A percentile compares a stretch with the other conserved stretches of the same genome.
Evolutionary conservation across 1,284 basidiomycete species (phyloP).

Genomic region (Cryptococcus amylolentus): DNA sequence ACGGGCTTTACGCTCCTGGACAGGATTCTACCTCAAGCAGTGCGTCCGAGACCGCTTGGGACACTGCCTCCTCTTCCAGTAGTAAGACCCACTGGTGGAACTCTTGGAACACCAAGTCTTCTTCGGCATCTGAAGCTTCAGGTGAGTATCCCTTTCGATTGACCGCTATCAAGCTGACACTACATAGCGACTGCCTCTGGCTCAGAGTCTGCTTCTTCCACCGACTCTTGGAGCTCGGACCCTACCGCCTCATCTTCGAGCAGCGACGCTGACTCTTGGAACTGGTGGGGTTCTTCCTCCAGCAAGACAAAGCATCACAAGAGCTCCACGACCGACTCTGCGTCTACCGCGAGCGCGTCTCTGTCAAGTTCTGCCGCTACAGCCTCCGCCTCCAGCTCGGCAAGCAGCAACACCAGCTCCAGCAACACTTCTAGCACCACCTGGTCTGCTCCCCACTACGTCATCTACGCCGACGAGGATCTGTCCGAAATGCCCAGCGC

Average conservation of each 20-base stretch:
- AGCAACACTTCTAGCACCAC: neutral
- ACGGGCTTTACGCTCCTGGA: conserved; percentile 11
- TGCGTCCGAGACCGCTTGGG: neutral
- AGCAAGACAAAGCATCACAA: neutral
- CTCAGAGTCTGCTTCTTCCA: neutral
- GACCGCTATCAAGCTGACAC: neutral
- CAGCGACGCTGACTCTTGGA: neutral
- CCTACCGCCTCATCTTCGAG: conserved; percentile 3
- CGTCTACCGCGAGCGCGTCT: conserved; percentile 6
- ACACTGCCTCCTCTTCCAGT: neutral
- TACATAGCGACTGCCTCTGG: neutral
- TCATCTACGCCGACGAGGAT: conserved; percentile 42
- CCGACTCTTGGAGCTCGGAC: conserved; percentile 1
- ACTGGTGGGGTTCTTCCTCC: neutral
- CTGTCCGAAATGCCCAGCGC: conserved; percentile 31
- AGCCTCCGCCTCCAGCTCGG: neutral
- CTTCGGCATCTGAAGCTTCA: neutral
- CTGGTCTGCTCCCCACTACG: conserved; percentile 40
- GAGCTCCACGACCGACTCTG: neutral
- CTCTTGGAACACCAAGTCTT: neutral
- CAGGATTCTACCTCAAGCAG: neutral
- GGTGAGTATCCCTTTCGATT: neutral
- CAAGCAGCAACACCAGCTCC: neutral
- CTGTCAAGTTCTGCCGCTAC: conserved; percentile 3
- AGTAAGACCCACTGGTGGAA: neutral